These are phyloP conservation scores for Vitis cinerea DNA, from an alignment of 164 flowering plant genomes.

Conservation along the genomic window DNA sequence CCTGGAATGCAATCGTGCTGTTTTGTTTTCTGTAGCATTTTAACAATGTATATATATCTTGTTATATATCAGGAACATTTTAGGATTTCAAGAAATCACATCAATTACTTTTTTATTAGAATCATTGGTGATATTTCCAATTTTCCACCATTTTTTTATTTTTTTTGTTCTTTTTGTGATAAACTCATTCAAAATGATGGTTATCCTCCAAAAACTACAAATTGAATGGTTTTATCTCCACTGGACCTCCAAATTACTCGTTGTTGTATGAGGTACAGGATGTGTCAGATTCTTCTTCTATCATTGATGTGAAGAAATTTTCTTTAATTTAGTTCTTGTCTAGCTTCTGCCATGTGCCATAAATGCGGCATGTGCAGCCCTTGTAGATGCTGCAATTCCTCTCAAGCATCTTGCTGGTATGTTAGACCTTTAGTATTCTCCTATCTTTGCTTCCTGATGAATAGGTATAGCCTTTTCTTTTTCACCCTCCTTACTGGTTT, in stretches of 20 bases:
- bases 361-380: conserved; percentile 93
- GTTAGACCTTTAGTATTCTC: not conserved
- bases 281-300: not conserved
- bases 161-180: too few relatives aligned
- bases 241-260: too few relatives aligned
- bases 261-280: too few relatives aligned
- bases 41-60: not conserved
- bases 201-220: too few relatives aligned
- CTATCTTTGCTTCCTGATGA: conserved; percentile 1
- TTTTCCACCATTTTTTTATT: too few relatives aligned
- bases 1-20: too few relatives aligned
- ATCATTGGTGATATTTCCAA: too few relatives aligned
- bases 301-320: not conserved
- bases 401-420: conserved; percentile 93
- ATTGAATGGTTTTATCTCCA: too few relatives aligned
- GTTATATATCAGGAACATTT: not conserved
- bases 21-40: not conserved
- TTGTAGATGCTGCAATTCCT: conserved; percentile 93
- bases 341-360: conserved; percentile 95
- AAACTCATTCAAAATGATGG: too few relatives aligned
- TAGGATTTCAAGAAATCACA: not conserved
- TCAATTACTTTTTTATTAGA: not conserved
- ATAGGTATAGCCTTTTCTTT: conserved; percentile 6
- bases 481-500: conserved; percentile 3
- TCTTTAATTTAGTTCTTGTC: conserved; percentile 37